Percentiles rank a stretch among this genome's conserved stretches.
These are phyloP conservation scores for Flaveria trinervia DNA, from an alignment of 129 eudicot genomes.

Conservation along the genomic window DNA sequence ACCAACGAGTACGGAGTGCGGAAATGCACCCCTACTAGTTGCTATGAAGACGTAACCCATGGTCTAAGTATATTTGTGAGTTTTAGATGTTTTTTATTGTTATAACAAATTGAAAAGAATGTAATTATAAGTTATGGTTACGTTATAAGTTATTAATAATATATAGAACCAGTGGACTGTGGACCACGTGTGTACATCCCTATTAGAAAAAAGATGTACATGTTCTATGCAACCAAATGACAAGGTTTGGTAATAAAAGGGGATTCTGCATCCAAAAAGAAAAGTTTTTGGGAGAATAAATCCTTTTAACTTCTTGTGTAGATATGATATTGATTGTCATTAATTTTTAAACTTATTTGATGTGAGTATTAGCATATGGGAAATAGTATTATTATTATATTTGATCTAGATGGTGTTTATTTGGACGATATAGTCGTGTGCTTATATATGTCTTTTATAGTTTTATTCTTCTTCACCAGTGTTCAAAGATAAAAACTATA, in stretches of 20 bases:
- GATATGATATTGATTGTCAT: constrained; percentile 3
- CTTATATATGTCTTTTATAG: background rate
- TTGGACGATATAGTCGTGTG: background rate
- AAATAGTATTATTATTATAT: background rate
- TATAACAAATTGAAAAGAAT: background rate
- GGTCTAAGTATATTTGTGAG: no score
- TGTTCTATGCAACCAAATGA: constrained; percentile 23
- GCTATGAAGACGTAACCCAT: no score
- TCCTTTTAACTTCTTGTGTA: constrained; percentile 26
- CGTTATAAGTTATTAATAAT: background rate
- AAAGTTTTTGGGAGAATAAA: constrained; percentile 23
- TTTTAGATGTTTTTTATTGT: no score
- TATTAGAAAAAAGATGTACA: background rate
- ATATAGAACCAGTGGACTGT: background rate
- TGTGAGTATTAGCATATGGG: background rate
- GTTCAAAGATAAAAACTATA: background rate
- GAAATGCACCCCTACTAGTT: no score
- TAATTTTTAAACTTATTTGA: background rate
- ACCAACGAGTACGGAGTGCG: no score
- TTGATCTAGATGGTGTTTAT: constrained; percentile 5
- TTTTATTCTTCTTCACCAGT: background rate
- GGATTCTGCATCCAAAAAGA: constrained; percentile 19
- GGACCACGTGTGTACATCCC: constrained; percentile 8
- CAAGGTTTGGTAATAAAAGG: constrained; percentile 24
- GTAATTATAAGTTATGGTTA: background rate